Conservation (phyloP, 805 yeast species). For the Starmerella sp. region DNA sequence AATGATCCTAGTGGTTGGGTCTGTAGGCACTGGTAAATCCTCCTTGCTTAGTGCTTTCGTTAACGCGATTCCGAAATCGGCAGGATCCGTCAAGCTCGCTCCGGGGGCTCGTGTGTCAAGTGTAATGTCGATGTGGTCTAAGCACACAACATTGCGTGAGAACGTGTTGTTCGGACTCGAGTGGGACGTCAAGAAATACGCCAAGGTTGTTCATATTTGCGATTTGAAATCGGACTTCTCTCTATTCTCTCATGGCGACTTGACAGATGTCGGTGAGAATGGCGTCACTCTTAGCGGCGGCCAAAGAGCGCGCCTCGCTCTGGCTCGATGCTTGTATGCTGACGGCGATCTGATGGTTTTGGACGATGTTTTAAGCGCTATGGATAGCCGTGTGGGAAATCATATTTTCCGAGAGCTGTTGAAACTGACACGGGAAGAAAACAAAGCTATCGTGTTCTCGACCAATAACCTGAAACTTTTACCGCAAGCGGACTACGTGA, state of each 20-base stretch:
- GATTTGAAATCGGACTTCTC: constrained; percentile 13
- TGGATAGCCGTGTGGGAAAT: constrained; percentile 76
- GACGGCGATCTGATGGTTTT: constrained; percentile 50
- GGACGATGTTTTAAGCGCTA: constrained; percentile 82
- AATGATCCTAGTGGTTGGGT: constrained; percentile 62
- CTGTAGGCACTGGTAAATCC: constrained; percentile 72
- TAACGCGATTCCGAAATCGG: constrained; percentile 50
- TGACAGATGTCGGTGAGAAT: constrained; percentile 65
- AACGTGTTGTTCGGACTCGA: constrained; percentile 22
- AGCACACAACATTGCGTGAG: constrained; percentile 9
- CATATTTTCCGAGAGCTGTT: constrained; percentile 55
- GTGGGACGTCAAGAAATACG: constrained; percentile 8
- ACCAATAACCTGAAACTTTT: constrained; percentile 71
- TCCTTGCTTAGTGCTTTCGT: constrained; percentile 60
- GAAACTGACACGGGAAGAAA: constrained; percentile 42
- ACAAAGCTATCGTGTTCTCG: constrained; percentile 60
- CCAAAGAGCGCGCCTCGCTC: constrained; percentile 70
- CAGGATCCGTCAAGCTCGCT: constrained; percentile 41
- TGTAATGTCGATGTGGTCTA: constrained; percentile 9
- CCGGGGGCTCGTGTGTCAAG: constrained; percentile 34
- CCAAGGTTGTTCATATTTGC: constrained; percentile 7
- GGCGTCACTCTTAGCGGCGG: constrained; percentile 85
- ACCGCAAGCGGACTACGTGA: constrained; percentile 53
- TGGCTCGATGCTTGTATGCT: constrained; percentile 70
- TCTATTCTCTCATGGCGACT: constrained; percentile 14